Conservation (phyloP, 1,284 basidiomycete genomes). For the Ceratobasidium sp. region DNA sequence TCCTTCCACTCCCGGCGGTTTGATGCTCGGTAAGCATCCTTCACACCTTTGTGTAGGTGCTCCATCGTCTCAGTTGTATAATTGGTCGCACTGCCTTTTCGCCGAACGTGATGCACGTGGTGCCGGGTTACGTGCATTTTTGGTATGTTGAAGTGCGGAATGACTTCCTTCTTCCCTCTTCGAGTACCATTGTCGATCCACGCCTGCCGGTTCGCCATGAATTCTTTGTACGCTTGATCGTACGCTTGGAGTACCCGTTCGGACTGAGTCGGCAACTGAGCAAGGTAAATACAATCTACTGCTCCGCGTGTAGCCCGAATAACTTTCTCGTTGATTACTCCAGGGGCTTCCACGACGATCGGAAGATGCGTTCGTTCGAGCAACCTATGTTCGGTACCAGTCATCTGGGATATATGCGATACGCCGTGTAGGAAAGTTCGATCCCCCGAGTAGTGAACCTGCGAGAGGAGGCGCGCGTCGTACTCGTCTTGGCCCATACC, state of each 20-base stretch:
- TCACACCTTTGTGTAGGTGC: conserved; percentile 33
- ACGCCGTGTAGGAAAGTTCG: conserved; percentile 23
- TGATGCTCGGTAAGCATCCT: not conserved
- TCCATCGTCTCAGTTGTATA: conserved; percentile 43
- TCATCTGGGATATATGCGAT: conserved; percentile 22
- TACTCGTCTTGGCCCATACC: conserved; percentile 30
- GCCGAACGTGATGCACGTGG: conserved; percentile 6
- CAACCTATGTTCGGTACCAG: conserved; percentile 29
- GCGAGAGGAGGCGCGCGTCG: not conserved
- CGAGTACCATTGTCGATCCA: conserved; percentile 29
- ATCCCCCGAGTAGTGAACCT: not conserved
- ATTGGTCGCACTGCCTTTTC: conserved; percentile 18
- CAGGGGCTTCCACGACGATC: conserved; percentile 33
- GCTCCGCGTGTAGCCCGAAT: conserved; percentile 20
- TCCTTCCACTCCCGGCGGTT: conserved; percentile 16
- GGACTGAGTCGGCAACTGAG: conserved; percentile 20
- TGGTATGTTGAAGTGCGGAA: conserved; percentile 36
- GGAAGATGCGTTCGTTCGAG: conserved; percentile 19
- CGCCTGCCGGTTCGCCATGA: conserved; percentile 17
- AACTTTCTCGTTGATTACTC: conserved; percentile 24
- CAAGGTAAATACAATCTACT: conserved; percentile 29
- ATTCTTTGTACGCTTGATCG: not conserved
- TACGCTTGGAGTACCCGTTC: conserved; percentile 19
- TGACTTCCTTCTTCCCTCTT: conserved; percentile 13
- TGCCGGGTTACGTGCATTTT: conserved; percentile 44